A percentile compares a stretch with the other conserved stretches of the same genome.
Evolutionary conservation across 2,329 filamentous ascomycete genomes (phyloP).

Genomic region (Cryphonectria nitschkei): DNA sequence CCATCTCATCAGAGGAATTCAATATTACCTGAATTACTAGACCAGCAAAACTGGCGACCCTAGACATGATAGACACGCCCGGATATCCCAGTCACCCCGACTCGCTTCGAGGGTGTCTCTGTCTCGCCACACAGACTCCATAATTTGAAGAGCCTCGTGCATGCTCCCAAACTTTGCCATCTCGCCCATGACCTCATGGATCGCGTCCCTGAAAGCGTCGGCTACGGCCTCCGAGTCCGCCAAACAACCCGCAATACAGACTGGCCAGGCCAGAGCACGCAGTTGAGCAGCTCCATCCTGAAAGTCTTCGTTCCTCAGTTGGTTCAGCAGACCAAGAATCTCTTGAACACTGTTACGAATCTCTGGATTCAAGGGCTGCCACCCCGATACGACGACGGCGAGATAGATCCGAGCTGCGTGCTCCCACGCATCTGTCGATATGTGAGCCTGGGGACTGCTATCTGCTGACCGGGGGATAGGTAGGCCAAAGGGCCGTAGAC

Average conservation of each 20-base stretch:
- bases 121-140: slow-evolving; percentile 50
- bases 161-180: slow-evolving; percentile 51
- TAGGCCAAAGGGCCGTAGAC: neutral
- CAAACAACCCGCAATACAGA: slow-evolving; percentile 43
- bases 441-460: neutral
- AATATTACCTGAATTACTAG: neutral
- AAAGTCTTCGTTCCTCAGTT: slow-evolving; percentile 13
- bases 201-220: slow-evolving; percentile 36
- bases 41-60: slow-evolving; percentile 1
- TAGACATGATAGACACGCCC: neutral
- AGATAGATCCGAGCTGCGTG: slow-evolving; percentile 53
- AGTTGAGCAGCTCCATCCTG: slow-evolving; percentile 33
- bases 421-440: slow-evolving; percentile 42
- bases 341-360: slow-evolving; percentile 38
- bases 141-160: slow-evolving; percentile 47
- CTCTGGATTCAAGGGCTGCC: slow-evolving; percentile 51
- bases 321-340: slow-evolving; percentile 10
- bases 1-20: neutral
- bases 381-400: slow-evolving; percentile 52
- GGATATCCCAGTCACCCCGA: neutral
- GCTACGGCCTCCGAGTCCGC: slow-evolving; percentile 40
- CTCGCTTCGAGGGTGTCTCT: neutral
- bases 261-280: slow-evolving; percentile 41
- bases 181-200: slow-evolving; percentile 46
- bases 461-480: neutral